Base-by-base conservation (phyloP, 2,329 filamentous ascomycete genomes). In the Alternaria sp. region DNA sequence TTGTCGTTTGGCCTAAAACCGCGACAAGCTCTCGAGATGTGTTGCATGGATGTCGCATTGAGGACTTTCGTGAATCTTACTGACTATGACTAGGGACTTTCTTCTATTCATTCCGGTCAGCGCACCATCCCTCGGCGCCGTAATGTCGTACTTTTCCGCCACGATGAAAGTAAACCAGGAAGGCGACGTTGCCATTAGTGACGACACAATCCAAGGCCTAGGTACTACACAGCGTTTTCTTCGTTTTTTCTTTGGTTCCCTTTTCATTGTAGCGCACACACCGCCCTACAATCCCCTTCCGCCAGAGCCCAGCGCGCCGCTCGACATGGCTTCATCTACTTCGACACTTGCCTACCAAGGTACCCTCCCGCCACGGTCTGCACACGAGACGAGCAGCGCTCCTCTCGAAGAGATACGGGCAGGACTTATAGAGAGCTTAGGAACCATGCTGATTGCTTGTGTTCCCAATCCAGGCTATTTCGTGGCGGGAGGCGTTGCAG, bases 391-490 rank as follows among this genome's bases (percentile, higher is more conserved):
- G 65, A 63, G 68, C 57, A 63, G 61, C 49, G 62, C 69, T 73
- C 63, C 72, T 61, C 59, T 73, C 61, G 60, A 62, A 67, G 72
- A 78, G 67, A 70, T 69, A 66, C 74, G 72, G 46, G 68, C 62
- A 65, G 68, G 67, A 55, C 58, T 72, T 66, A 44, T 73, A 71
- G 71, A 75, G 72, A 75, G 69, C 73, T 72, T 81, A 71, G 78
- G 78, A 76, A 74, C 81, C 67, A 79, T 79, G 82, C 84, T 86
- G 82, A 86, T 91, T 85, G 78, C 79, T 78, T 83, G 81, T 80
- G 85, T 93, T 81, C 92, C 92, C 81, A 88, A 93, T 89, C 87
- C 91, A 97, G 96, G 96, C 87, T 99, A 98, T 84, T 99, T 98
- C 82, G 83, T 97, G 83, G 96, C 96, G 80, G 96, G 96, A 85